These are phyloP conservation scores for Pseudogymnoascus pannorum DNA, from an alignment of 2,329 filamentous ascomycete genomes.

Conservation along the genomic window DNA sequence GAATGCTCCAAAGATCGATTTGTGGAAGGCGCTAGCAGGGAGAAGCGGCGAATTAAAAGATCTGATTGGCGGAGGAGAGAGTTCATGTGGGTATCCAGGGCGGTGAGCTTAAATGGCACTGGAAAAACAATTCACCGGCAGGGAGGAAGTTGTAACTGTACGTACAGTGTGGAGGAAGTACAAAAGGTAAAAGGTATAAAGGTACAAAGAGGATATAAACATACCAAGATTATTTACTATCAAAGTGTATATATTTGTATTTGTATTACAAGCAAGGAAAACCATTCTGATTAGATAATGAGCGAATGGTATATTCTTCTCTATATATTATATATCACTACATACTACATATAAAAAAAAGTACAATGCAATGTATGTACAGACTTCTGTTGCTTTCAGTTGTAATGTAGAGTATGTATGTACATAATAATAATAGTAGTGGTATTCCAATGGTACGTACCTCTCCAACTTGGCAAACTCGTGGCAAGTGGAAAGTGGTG, in stretches of 20 bases:
- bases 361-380: no score
- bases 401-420: background rate
- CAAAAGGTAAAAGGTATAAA: no score
- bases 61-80: background rate
- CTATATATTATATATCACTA: no score
- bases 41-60: background rate
- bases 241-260: no score
- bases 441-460: background rate
- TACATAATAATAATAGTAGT: no score
- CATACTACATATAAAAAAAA: no score
- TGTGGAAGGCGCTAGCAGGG: slow-evolving; percentile 8
- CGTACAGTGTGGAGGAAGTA: background rate
- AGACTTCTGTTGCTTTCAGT: background rate
- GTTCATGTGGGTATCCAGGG: slow-evolving; percentile 5
- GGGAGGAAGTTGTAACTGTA: background rate
- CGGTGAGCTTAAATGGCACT: slow-evolving; percentile 2
- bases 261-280: no score
- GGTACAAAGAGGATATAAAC: no score
- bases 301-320: no score
- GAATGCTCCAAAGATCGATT: slow-evolving; percentile 8
- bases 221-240: no score
- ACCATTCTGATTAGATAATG: no score
- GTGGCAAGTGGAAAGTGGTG: background rate
- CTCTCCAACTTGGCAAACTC: background rate
- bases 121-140: background rate